Evolutionary conservation across 805 yeast genomes (phyloP), one percentile per base, ranked within the genome.

Genomic region (Candida tallmaniae): DNA sequence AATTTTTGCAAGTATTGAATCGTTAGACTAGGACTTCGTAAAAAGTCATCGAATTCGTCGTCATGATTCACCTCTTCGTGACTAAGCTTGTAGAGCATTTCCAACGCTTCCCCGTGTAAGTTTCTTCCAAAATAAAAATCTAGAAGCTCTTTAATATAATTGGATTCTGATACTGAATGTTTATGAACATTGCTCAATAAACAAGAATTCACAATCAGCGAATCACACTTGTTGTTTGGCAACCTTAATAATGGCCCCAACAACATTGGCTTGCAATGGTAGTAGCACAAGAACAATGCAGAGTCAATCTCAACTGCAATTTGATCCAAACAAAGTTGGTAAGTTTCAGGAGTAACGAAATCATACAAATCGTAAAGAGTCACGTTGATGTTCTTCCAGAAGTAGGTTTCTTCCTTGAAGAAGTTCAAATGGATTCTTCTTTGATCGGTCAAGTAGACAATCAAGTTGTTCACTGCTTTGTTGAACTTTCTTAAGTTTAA

Each of bases 161-260:
- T 60, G 6, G 55, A 51, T 32, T 52, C 52, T 23, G 47, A 47
- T 13, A 45, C 41, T 17, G 16, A 23, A 18, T 56, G 59, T 3
- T 39, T 28, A 27, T 52, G 53, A 9, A 56, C 26, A 36, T 69
- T 61, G 4, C 59, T 50, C 8, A 68, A 54, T 19, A 87, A 68
- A 32, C 74, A 69, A 8, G 59, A 54, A 31, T 75, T 74, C 2
- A 86, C 95, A 2, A 75, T 66, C 2, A 65, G 62, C 4, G 80
- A 70, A 46, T 81, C 80, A 60, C 97, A 87, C 45, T 68, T 65
- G 54, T 89, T 93, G 18, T 76, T 73, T 0, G 72, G 70, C 2
- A 87, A 70, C 31, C 97, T 67, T 4, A 90, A 66, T 14, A 90
- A 72, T 0, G 97, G 93, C 0, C 90, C 95, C 10, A 90, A 72